Conservation (phyloP, 1,284 basidiomycete genomes). For the Apiotrichum brassicae region DNA sequence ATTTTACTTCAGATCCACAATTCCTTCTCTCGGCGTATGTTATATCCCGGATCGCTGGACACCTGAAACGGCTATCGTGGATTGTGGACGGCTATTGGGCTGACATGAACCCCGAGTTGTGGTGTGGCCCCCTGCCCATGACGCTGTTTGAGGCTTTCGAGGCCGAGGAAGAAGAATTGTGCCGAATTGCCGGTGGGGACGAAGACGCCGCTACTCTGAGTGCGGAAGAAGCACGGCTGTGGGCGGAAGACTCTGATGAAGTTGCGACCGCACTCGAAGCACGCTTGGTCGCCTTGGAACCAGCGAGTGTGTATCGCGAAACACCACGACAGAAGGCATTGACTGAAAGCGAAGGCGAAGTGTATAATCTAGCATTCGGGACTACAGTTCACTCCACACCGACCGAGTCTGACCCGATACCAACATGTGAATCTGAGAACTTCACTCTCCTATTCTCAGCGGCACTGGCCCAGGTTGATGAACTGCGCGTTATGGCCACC, state of each 20-base stretch:
- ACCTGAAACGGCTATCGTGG: not conserved
- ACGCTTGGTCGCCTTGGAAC: conserved; percentile 20
- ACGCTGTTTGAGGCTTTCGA: conserved; percentile 11
- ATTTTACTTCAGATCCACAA: not conserved
- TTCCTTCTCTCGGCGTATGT: not conserved
- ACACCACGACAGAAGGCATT: conserved; percentile 31
- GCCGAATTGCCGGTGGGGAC: not conserved
- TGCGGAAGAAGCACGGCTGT: not conserved
- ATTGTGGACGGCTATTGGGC: conserved; percentile 5
- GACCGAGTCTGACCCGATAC: too few species aligned
- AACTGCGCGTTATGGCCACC: conserved; percentile 15
- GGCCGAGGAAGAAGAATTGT: conserved; percentile 2
- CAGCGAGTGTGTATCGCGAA: conserved; percentile 27
- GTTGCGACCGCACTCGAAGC: conserved; percentile 19
- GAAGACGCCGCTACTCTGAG: not conserved
- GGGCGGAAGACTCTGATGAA: not conserved
- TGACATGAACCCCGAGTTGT: conserved; percentile 13
- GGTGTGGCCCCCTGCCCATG: not conserved
- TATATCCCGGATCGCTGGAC: not conserved
- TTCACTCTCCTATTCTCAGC: not conserved
- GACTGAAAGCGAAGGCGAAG: conserved; percentile 30
- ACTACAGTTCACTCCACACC: too few species aligned
- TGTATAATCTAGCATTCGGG: conserved; percentile 19
- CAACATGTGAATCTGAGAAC: not conserved
- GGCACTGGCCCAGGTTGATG: conserved; percentile 11